A percentile compares a stretch with the other conserved stretches of the same genome.
Evolutionary conservation across 1,139 yeast species (phyloP).

Genomic region (Kodamaea anthophila): DNA sequence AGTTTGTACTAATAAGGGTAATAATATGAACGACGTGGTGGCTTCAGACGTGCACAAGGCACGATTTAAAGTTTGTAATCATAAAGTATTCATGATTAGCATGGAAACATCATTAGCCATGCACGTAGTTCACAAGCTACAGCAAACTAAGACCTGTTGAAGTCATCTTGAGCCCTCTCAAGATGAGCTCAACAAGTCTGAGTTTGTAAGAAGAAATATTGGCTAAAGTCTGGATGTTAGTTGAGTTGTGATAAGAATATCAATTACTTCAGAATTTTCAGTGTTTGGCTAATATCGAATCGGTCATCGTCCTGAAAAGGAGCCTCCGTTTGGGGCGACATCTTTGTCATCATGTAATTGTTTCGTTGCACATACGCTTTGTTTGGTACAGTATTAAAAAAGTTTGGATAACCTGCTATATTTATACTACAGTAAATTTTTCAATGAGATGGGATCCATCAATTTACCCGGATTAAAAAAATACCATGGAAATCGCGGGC

Average conservation of each 20-base stretch:
- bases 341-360: slow-evolving; percentile 36
- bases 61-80: slow-evolving; percentile 37
- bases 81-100: slow-evolving; percentile 45
- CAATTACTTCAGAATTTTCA: slow-evolving; percentile 42
- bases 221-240: too few species aligned
- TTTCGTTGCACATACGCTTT: slow-evolving; percentile 8
- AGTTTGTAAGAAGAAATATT: too few species aligned
- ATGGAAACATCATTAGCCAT: slow-evolving; percentile 46
- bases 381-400: neutral
- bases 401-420: neutral
- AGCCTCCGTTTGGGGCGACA: slow-evolving; percentile 58
- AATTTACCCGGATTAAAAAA: slow-evolving; percentile 12
- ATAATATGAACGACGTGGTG: too few species aligned
- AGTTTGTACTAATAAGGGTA: too few species aligned
- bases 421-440: slow-evolving; percentile 4
- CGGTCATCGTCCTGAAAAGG: slow-evolving; percentile 55
- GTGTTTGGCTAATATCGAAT: slow-evolving; percentile 50
- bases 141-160: neutral
- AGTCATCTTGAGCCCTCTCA: slow-evolving; percentile 2
- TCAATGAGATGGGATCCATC: neutral
- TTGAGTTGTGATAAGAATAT: slow-evolving; percentile 4
- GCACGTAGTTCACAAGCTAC: slow-evolving; percentile 3
- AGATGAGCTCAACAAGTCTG: neutral
- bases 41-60: slow-evolving; percentile 32
- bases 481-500: neutral